Evolutionary conservation across 805 yeast genomes (phyloP), one percentile per base, ranked within the genome.

Genomic region (Yarrowia sp.): DNA sequence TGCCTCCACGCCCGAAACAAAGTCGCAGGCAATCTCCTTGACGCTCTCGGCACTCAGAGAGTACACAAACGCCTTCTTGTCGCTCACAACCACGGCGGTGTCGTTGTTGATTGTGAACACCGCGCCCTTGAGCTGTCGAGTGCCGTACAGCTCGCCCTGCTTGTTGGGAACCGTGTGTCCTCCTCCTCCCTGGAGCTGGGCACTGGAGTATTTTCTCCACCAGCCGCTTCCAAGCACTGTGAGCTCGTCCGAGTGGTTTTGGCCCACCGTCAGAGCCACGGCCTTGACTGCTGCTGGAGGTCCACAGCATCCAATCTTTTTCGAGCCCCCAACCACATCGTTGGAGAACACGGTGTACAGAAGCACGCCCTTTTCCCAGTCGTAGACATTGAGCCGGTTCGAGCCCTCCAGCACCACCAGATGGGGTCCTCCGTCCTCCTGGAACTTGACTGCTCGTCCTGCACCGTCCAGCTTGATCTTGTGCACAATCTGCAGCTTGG

Each of bases 221-320:
- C 79, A 76, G 4, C 80, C 80, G 19, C 73, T 71, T 9, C 80
- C 80, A 19, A 77, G 67, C 9, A 77, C 78, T 1, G 75, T 66
- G 0, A 79, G 36, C 44, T 72, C 72, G 1, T 72, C 76, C 24
- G 75, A 71, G 33, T 68, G 47, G 4, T 74, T 43, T 2, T 73
- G 60, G 0, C 77, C 73, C 56, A 74, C 77, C 7, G 58, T 60
- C 9, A 73, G 72, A 49, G 50, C 68, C 36, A 44, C 65, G 13
- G 39, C 58, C 42, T 19, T 34, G 49, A 38, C 55, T 1, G 55
- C 66, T 10, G 55, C 34, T 10, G 53, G 43, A 8, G 66, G 55
- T 1, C 53, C 55, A 24, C 55, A 46, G 38, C 66, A 61, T 34
- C 66, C 53, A 36, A 46, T 39, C 38, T 46, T 47, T 52, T 33